Conservation (phyloP, 2,329 filamentous ascomycete species). For the Sodiomyces alkalinus region DNA sequence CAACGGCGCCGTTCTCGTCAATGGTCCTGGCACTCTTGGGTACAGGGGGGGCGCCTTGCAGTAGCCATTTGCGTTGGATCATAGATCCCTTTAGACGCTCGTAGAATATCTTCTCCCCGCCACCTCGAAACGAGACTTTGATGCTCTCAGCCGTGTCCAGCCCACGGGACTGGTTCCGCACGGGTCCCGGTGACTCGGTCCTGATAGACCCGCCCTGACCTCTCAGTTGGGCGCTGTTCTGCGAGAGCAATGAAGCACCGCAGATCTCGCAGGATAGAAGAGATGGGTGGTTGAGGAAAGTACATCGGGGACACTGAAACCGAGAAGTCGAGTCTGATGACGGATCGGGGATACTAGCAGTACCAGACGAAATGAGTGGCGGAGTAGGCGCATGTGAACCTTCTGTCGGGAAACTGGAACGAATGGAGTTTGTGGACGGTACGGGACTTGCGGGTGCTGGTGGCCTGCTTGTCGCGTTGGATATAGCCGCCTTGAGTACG, state of each 20-base stretch:
- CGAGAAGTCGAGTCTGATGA: slow-evolving; percentile 13
- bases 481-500: slow-evolving; percentile 75
- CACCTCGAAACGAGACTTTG: slow-evolving; percentile 81
- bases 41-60: slow-evolving; percentile 77
- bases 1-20: slow-evolving; percentile 20
- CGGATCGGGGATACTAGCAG: too few relatives aligned
- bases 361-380: too few relatives aligned
- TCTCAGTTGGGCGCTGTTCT: slow-evolving; percentile 23
- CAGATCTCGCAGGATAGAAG: slow-evolving; percentile 82
- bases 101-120: slow-evolving; percentile 80
- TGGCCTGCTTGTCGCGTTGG: slow-evolving; percentile 48
- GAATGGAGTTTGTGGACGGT: too few relatives aligned
- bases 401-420: too few relatives aligned
- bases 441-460: slow-evolving; percentile 8
- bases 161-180: slow-evolving; percentile 28
- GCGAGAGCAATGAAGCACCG: slow-evolving; percentile 55
- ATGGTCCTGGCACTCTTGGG: slow-evolving; percentile 41
- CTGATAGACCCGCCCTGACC: slow-evolving; percentile 26
- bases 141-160: slow-evolving; percentile 55
- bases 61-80: slow-evolving; percentile 88
- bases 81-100: slow-evolving; percentile 79
- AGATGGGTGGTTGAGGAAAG: slow-evolving; percentile 85
- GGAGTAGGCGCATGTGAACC: too few relatives aligned
- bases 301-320: slow-evolving; percentile 71
- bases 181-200: slow-evolving; percentile 66